Conservation (phyloP, 2,329 filamentous ascomycete genomes). For the Exutisphaerella laricina region DNA sequence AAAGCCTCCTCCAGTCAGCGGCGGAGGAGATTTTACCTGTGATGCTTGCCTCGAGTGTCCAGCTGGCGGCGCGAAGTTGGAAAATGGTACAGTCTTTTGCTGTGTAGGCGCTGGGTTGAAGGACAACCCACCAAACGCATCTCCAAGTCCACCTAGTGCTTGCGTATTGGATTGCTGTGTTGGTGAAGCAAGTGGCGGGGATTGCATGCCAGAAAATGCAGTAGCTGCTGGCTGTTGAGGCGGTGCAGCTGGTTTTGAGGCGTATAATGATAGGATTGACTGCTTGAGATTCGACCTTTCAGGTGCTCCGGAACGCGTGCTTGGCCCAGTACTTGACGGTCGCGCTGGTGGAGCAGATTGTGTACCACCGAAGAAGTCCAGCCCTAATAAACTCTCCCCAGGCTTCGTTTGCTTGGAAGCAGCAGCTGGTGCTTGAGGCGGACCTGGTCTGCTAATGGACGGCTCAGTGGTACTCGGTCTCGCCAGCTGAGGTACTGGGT, state of each 20-base stretch:
- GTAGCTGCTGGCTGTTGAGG: slow-evolving; percentile 37
- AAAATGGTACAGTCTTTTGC: slow-evolving; percentile 58
- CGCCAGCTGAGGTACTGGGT: slow-evolving; percentile 46
- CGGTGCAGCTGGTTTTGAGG: slow-evolving; percentile 68
- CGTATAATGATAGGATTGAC: slow-evolving; percentile 92
- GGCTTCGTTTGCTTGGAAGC: slow-evolving; percentile 59
- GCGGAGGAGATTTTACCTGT: slow-evolving; percentile 34
- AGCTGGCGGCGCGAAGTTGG: slow-evolving; percentile 54
- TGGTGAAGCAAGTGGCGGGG: slow-evolving; percentile 43
- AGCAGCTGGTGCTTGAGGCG: slow-evolving; percentile 29
- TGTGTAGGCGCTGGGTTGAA: slow-evolving; percentile 49
- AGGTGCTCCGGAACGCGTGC: slow-evolving; percentile 50
- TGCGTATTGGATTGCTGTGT: slow-evolving; percentile 26
- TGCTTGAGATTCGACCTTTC: slow-evolving; percentile 93
- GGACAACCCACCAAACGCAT: slow-evolving; percentile 70
- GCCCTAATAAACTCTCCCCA: slow-evolving; percentile 77
- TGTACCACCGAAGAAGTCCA: slow-evolving; percentile 82
- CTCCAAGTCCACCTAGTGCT: slow-evolving; percentile 59
- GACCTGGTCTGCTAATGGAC: slow-evolving; percentile 53
- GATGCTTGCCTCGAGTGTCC: slow-evolving; percentile 42
- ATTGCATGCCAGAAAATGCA: slow-evolving; percentile 60
- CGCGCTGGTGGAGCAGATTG: slow-evolving; percentile 63
- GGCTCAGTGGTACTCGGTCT: slow-evolving; percentile 72
- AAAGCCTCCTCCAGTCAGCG: slow-evolving; percentile 68
- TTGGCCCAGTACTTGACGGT: slow-evolving; percentile 69